Base-by-base conservation (phyloP, 1,139 yeast species). In the Yamadazyma sp. region DNA sequence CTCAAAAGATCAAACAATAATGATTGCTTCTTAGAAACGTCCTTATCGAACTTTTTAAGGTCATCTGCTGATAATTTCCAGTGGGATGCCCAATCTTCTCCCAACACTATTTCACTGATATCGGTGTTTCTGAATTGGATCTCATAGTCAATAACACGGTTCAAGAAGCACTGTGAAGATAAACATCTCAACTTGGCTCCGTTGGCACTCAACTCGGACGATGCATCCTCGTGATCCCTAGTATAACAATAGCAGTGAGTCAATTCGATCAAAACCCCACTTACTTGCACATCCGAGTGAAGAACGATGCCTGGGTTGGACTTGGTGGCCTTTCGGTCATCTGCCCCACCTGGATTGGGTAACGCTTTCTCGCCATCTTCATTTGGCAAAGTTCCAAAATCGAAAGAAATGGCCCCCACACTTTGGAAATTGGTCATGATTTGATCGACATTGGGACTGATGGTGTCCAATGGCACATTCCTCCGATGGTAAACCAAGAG, bases 1-100 rank as follows among this genome's bases (percentile, higher is more conserved):
- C 82, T 71, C 25, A 88, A 76, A 33, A 87, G 62, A 54, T 88
- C 96, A 58, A 85, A 90, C 5, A 87, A 76, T 35, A 82, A 80
- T 37, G 87, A 83, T 55, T 88, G 96, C 28, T 82, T 71, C 52
- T 80, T 80, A 9, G 83, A 69, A 36, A 79, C 77, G 9, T 63
- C 64, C 21, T 76, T 77, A 41, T 78, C 83, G 11, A 81, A 64
- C 27, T 70, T 76, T 10, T 70, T 62, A 25, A 85, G 54, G 35
- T 79, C 83, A 14, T 76, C 80, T 3, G 76, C 74, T 0, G 82
- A 69, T 20, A 86, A 51, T 38, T 78, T 73, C 90, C 94, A 86
- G 53, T 80, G 86, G 10, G 80, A 73, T 0, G 86, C 82, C 95
- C 95, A 86, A 50, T 84, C 84, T 29, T 67, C 73, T 7, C 67